Conservation (phyloP, 352 stramenopile species). For the Pythium aquatile region DNA sequence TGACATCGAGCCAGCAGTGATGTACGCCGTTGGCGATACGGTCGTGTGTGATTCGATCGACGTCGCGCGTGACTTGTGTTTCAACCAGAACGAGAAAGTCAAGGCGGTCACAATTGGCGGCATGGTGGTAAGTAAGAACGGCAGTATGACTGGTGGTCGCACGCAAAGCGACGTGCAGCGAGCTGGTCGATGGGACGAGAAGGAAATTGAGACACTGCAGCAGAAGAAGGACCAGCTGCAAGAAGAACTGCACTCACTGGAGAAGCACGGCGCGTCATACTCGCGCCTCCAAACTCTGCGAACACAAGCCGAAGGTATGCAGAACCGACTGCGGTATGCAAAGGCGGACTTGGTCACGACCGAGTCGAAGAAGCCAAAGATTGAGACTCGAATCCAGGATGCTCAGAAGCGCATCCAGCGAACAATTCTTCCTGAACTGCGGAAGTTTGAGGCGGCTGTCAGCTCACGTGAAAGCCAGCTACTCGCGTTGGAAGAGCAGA, state of each 20-base stretch:
- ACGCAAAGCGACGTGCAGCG: slow-evolving; percentile 83
- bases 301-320: slow-evolving; percentile 68
- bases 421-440: slow-evolving; percentile 60
- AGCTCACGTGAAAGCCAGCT: slow-evolving; percentile 47
- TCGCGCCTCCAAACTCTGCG: slow-evolving; percentile 60
- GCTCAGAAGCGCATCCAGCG: slow-evolving; percentile 47
- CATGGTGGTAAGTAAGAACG: slow-evolving; percentile 97
- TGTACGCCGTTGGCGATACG: slow-evolving; percentile 95
- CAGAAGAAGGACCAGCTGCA: slow-evolving; percentile 84
- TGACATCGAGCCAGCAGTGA: slow-evolving; percentile 90
- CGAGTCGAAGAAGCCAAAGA: slow-evolving; percentile 65
- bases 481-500: slow-evolving; percentile 48
- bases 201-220: slow-evolving; percentile 86
- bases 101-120: slow-evolving; percentile 93
- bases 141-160: slow-evolving; percentile 97
- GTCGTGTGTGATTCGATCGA: slow-evolving; percentile 97
- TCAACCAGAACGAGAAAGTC: slow-evolving; percentile 79
- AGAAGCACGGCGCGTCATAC: slow-evolving; percentile 71
- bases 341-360: slow-evolving; percentile 76
- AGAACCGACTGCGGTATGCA: slow-evolving; percentile 70
- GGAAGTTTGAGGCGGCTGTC: slow-evolving; percentile 54
- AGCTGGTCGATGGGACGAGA: slow-evolving; percentile 91
- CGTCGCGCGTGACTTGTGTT: slow-evolving; percentile 86
- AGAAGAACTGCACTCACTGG: slow-evolving; percentile 56
- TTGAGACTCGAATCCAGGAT: slow-evolving; percentile 58